phyloP scores from a whole-genome alignment of 1,284 basidiomycete genomes.

The Trichosporon sp. region DNA sequence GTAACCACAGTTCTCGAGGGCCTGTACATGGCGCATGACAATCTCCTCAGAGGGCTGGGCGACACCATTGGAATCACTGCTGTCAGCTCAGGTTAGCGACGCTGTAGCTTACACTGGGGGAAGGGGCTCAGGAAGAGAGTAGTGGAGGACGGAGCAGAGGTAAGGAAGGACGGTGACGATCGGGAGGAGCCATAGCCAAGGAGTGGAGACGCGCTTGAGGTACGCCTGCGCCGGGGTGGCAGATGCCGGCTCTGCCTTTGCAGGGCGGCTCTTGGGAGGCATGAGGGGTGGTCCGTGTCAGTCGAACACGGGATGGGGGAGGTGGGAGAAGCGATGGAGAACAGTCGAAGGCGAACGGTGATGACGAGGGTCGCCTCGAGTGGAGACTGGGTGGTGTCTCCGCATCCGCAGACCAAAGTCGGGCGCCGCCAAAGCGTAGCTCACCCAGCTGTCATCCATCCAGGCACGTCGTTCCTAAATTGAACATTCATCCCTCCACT shows the following conservation, averaged over 20 bases:
- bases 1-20: constrained; percentile 78
- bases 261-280: constrained; percentile 16
- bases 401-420: not conserved
- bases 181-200: constrained; percentile 36
- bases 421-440: too few relatives aligned
- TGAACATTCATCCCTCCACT: not conserved
- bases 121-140: constrained; percentile 43
- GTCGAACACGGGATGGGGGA: not conserved
- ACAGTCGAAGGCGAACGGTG: not conserved
- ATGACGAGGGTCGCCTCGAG: constrained; percentile 10
- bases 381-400: not conserved
- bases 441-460: too few relatives aligned
- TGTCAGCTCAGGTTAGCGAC: not conserved
- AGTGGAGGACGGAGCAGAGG: constrained; percentile 43
- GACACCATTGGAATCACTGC: constrained; percentile 39
- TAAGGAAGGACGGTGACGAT: constrained; percentile 43
- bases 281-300: not conserved
- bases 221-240: not conserved
- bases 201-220: constrained; percentile 17
- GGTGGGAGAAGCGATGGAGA: not conserved
- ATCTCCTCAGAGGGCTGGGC: constrained; percentile 49
- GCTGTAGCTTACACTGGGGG: constrained; percentile 32
- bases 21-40: constrained; percentile 49
- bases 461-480: not conserved
- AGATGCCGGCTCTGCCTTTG: constrained; percentile 5